These are phyloP conservation scores for Musa itinerans DNA, from an alignment of 176 grass and related monocot genomes.

Conservation along the genomic window DNA sequence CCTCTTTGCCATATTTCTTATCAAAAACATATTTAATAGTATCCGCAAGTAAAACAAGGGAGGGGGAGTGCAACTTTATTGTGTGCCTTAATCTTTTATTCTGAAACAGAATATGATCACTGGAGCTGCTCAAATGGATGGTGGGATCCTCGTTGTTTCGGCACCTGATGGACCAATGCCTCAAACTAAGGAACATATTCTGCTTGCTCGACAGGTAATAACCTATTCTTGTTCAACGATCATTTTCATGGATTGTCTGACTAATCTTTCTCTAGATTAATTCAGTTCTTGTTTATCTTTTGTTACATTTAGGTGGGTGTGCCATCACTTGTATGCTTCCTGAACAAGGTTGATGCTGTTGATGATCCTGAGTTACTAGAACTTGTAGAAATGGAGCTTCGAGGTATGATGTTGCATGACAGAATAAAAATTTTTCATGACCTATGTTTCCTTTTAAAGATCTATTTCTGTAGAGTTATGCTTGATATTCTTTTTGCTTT, in stretches of 20 bases:
- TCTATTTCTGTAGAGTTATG: not conserved
- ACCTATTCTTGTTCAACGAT: not conserved
- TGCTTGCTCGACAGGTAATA: conserved; percentile 87
- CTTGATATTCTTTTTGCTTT: conserved; percentile 16
- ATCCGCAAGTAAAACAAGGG: not conserved
- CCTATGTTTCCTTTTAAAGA: not conserved
- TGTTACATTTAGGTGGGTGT: conserved; percentile 61
- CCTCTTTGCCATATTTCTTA: not conserved
- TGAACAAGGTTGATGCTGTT: conserved; percentile 97
- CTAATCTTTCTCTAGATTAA: not conserved
- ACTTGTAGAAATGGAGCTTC: conserved; percentile 96
- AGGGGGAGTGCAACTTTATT: not conserved
- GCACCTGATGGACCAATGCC: conserved; percentile 98
- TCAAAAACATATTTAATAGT: not conserved
- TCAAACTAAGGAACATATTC: conserved; percentile 98
- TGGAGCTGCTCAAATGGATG: conserved; percentile 99
- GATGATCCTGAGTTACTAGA: conserved; percentile 87
- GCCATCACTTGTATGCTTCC: conserved; percentile 91
- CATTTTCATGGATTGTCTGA: no score
- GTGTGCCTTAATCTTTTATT: not conserved
- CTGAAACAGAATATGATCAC: conserved; percentile 92
- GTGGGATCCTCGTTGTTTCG: conserved; percentile 93
- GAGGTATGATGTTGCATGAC: conserved; percentile 37
- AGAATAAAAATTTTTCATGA: not conserved
- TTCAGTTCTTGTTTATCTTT: not conserved